Evolutionary conservation across 148 eudicot genomes (phyloP).

Genomic region (Silene latifolia): DNA sequence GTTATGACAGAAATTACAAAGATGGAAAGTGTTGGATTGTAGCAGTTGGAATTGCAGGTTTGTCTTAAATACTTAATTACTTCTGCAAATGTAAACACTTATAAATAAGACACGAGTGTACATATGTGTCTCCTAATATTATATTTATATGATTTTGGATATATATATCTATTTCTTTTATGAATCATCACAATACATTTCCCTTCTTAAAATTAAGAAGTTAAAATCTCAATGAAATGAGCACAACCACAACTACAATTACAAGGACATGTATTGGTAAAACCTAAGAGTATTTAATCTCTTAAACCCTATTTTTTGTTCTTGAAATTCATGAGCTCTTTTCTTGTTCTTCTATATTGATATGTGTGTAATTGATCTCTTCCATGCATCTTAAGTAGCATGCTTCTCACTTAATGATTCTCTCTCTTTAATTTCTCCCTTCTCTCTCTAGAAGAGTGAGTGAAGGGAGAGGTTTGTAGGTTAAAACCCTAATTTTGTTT

Average conservation of each 20-base stretch:
- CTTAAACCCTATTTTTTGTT: constrained; percentile 12
- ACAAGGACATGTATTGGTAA: constrained; percentile 19
- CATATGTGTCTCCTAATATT: constrained; percentile 2
- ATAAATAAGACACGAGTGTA: constrained; percentile 34
- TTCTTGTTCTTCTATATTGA: constrained; percentile 25
- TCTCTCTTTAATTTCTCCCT: constrained; percentile 1
- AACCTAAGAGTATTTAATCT: neutral
- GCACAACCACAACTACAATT: neutral
- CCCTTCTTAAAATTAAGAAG: constrained; percentile 6
- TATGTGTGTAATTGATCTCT: constrained; percentile 19
- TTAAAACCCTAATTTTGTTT: constrained; percentile 19
- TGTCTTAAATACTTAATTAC: constrained; percentile 5
- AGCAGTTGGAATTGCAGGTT: constrained; percentile 34
- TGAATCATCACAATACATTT: constrained; percentile 1
- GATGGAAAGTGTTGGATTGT: constrained; percentile 23
- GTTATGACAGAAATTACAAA: neutral
- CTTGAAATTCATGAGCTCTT: constrained; percentile 25
- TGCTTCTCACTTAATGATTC: constrained; percentile 1
- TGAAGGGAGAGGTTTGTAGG: constrained; percentile 11
- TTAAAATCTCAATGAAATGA: no score
- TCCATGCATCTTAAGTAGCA: neutral
- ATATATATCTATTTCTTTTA: neutral
- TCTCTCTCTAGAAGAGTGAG: constrained; percentile 16
- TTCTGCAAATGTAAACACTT: constrained; percentile 16
- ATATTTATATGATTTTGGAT: constrained; percentile 1